Base-by-base conservation (phyloP, 2,329 filamentous ascomycete genomes). In the Aspergillus oerlinghausenensis region DNA sequence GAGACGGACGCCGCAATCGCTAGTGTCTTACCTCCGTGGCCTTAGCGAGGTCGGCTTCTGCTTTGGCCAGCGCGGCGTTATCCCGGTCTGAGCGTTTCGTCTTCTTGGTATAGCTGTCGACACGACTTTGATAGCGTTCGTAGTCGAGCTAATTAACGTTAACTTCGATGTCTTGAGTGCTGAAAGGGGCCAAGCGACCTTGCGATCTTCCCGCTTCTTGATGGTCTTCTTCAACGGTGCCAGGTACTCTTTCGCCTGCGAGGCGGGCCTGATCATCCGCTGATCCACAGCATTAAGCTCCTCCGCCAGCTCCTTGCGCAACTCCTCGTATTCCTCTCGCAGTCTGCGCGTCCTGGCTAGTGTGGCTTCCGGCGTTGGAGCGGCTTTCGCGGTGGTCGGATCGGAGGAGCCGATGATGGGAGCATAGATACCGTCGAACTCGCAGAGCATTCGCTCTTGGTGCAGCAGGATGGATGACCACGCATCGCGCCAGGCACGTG, bases 121-220 rank as follows among this genome's bases (percentile, higher is more conserved):
- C 85, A 60, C 86, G 85, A 64, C 86, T 84, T 71, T 90, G 86
- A 63, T 87, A 87, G 64, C 88, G 84, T 73, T 96, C 91, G 68
- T 86, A 94, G 70, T 95, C 91, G 57, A 92, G 71, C 81, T 86
- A 63, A 35, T 50, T 23, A 3, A 28, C 47, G 28, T 52, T 23
- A 48, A 48, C 40, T 45, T 21, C 35, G 29, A 35, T 23, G 56
- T 63, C 8, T 23, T 38, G 14, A 17, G 32, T 38, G 32, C 32
- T n/a, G 32, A 38, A 17, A 17, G 32, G 14, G 32, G 32, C 14
- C 6, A 38, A 38, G 32, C 32, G 14, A 82, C 81, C 76, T 90
- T 87, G 74, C 86, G 89, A 66, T 92, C 89, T 69, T 94, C 89
- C 49, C 91, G 80, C 73, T 90, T 92, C 76, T 93, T 94, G 67